These are phyloP conservation scores for Diaporthe eres DNA, from an alignment of 2,329 filamentous ascomycete species.

Conservation along the genomic window DNA sequence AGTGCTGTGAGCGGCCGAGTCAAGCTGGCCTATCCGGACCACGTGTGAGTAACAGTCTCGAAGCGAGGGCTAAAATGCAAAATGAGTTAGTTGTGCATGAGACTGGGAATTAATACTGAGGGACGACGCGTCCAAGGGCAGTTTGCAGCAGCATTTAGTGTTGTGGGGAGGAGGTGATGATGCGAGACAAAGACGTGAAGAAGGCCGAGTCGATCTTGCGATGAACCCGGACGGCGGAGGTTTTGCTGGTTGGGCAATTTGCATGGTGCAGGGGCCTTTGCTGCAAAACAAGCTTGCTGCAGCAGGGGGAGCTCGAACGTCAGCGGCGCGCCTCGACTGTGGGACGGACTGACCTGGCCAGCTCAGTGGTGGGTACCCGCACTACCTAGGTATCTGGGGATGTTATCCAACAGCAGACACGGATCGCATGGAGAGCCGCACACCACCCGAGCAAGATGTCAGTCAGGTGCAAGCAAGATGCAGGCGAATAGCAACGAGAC, in stretches of 20 bases:
- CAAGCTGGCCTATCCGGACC: constrained; percentile 11
- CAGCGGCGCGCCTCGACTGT: constrained; percentile 38
- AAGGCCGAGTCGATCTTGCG: constrained; percentile 29
- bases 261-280: constrained; percentile 21
- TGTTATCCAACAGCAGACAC: constrained; percentile 8
- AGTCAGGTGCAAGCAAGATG: not conserved
- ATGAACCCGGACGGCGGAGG: constrained; percentile 29
- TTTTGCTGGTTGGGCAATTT: constrained; percentile 30
- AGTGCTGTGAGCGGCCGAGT: constrained; percentile 18
- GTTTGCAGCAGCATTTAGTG: not conserved
- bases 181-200: constrained; percentile 21
- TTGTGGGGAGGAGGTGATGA: not conserved
- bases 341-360: constrained; percentile 24
- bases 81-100: constrained; percentile 2
- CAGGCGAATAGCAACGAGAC: not conserved
- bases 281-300: constrained; percentile 39
- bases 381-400: not conserved
- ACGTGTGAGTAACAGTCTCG: not conserved
- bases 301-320: constrained; percentile 39
- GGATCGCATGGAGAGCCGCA: constrained; percentile 17
- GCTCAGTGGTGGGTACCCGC: constrained; percentile 1
- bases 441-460: not conserved
- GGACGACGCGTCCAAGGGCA: constrained; percentile 18
- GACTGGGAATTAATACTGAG: not conserved
- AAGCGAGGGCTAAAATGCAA: not conserved